Base-by-base conservation (phyloP, 352 stramenopile species). In the Phytopythium cucurbitacearum region DNA sequence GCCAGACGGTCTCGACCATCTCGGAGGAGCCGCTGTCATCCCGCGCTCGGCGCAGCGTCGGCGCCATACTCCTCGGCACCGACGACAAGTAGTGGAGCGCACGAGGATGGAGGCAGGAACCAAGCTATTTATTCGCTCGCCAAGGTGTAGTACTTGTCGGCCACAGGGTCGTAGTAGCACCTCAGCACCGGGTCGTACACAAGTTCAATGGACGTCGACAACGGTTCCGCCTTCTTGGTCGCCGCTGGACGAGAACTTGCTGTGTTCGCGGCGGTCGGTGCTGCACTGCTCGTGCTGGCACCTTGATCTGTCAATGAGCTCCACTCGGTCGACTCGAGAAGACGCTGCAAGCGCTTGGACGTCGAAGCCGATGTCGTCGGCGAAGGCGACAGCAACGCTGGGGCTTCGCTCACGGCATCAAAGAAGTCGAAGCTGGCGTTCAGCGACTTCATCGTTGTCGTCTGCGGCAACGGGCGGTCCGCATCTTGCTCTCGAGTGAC, bases 81-180 rank as follows among this genome's bases (percentile, higher is more conserved):
- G 73, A 82, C 40, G 71, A 84, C 46, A 57, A 54, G 21, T 54
- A 54, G 21, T 11, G 48, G 5, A 34, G 11, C 42, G 16, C 44
- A 47, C 15, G 13, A 15, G 47, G 43, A 32, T 51, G 38, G 21
- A 21, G 12, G 34, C 33, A 34, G 10, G 39, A 40, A 50, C 50
- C 11, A 49, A 60, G 57, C 40, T 71, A 67, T 59, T 76, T 89
- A 83, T 65, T 80, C 21, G 21, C 21, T 60, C 38, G 70, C 67
- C 54, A 87, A 57, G n/a, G 80, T 65, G 54, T 96, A 94, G 65
- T 96, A 94, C 66, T 94, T 94, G 50, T 91, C 89, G 38, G 62
- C 69, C 15, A 88, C 57, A 0, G 82, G 82, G 55, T 94, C 85
- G 49, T 82, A 88, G 66, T 94, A 96, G 54, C 86, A 96, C 13